phyloP scores from a whole-genome alignment of 768 basidiomycete genomes.

The Leucogyrophana mollusca region DNA sequence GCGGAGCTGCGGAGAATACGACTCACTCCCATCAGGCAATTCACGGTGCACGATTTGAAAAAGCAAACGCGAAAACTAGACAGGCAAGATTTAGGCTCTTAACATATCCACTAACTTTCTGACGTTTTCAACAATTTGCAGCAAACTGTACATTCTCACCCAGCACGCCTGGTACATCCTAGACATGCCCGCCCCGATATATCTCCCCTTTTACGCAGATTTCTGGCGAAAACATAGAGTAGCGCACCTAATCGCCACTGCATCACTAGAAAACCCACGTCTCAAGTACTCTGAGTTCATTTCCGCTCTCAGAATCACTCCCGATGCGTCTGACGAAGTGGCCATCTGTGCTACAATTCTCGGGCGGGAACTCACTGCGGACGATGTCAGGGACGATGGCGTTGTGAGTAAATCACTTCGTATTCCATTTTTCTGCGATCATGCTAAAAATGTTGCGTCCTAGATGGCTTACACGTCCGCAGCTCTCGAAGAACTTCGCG shows the following conservation, averaged over 20 bases:
- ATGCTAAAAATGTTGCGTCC: too few relatives aligned
- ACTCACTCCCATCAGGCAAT: constrained; percentile 43
- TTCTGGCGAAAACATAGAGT: constrained; percentile 53
- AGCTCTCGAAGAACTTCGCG: constrained; percentile 38
- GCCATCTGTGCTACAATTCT: constrained; percentile 34
- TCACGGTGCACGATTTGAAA: constrained; percentile 44
- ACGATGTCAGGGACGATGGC: constrained; percentile 44
- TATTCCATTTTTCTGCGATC: constrained; percentile 1
- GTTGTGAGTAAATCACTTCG: constrained; percentile 36
- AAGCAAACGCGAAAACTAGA: constrained; percentile 34
- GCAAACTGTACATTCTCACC: constrained; percentile 66
- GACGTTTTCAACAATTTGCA: constrained; percentile 28
- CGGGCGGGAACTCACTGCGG: constrained; percentile 39
- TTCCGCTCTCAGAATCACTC: constrained; percentile 28
- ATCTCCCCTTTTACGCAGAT: constrained; percentile 41
- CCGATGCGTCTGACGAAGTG: constrained; percentile 30
- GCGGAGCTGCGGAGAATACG: constrained; percentile 26
- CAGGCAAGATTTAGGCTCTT: constrained; percentile 34
- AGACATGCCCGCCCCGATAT: constrained; percentile 43
- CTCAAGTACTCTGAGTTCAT: constrained; percentile 41
- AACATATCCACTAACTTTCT: background rate
- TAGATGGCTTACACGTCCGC: constrained; percentile 46
- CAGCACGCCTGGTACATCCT: constrained; percentile 71
- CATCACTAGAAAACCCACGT: constrained; percentile 31
- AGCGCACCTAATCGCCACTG: constrained; percentile 45